Base-by-base conservation (phyloP, 805 yeast species). In the Brettanomyces nanus region DNA sequence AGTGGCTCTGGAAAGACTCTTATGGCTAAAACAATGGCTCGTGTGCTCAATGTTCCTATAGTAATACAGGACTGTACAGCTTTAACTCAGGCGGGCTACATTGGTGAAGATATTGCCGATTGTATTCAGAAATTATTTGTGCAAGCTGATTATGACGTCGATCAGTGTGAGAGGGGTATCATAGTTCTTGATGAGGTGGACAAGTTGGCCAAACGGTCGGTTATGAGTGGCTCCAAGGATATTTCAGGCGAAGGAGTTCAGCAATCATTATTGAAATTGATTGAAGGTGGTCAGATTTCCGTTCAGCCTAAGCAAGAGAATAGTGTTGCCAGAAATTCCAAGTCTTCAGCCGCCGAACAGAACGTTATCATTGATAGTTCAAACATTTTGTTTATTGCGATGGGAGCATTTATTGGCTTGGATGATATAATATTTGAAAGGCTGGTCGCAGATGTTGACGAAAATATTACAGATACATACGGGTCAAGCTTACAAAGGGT, bases 231-330 rank as follows among this genome's bases (percentile, higher is more conserved):
- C 4, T 65, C 74, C 0, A 71, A 73, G 43, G 82, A 75, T 51
- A 76, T 75, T 2, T 63, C 79, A 1, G 82, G 82, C 6, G 81
- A 76, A 53, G 81, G 82, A 35, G 81, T 76, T 14, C 82, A 75
- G 45, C 81, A 75, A 46, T 73, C 80, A 0, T 50, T 75, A 11
- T 48, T 75, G 44, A 76, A 76, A 46, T 59, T 75, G 33, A 63
- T 75, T 27, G 82, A 75, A 48, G 82, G 82, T 2, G 68, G 76
- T 15, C 63, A 59, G 10, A 69, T 75, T 3, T 63, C 63, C 21
- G 68, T 70, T 2, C 68, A 72, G 48, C 61, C 52, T 5, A 53
- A 50, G 26, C 51, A 45, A 38, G 28, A 45, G 37, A 23, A 28
- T 43, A 22, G 40, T 38, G 35, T 22, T 2, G 70, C 62, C 45